phyloP scores from a whole-genome alignment of 2,329 filamentous ascomycete species.

The Aspergillus tamarii region DNA sequence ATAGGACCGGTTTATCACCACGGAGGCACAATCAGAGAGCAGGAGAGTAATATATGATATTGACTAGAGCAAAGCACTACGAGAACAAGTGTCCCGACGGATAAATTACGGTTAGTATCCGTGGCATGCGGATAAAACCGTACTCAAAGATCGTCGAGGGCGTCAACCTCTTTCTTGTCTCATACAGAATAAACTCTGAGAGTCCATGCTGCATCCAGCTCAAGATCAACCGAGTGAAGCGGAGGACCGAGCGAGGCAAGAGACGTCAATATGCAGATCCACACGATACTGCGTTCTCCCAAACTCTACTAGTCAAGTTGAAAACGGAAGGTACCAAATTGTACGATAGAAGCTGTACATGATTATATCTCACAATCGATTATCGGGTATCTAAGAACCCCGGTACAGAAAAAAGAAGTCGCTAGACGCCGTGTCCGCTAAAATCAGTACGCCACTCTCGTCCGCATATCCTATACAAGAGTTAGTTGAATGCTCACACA shows the following conservation, averaged over 20 bases:
- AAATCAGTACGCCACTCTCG: constrained; percentile 57
- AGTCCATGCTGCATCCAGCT: constrained; percentile 42
- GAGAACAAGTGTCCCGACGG: constrained; percentile 40
- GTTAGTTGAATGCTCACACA: constrained; percentile 18
- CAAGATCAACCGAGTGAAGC: constrained; percentile 40
- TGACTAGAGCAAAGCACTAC: not conserved
- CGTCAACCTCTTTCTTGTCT: constrained; percentile 48
- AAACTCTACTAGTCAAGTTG: not conserved
- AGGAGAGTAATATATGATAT: not conserved
- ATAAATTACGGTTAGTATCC: constrained; percentile 51
- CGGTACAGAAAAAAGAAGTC: constrained; percentile 22
- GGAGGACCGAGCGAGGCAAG: constrained; percentile 56
- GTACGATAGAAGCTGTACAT: constrained; percentile 17
- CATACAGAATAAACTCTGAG: constrained; percentile 37
- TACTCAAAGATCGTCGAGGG: constrained; percentile 56
- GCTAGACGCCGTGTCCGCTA: constrained; percentile 28
- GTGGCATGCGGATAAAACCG: constrained; percentile 44
- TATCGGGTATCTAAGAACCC: constrained; percentile 31
- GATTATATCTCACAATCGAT: constrained; percentile 19
- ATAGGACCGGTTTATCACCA: not conserved
- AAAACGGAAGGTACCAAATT: not conserved
- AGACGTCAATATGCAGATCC: constrained; percentile 36
- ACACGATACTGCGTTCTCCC: not conserved
- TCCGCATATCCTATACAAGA: constrained; percentile 56
- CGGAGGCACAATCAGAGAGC: not conserved